These are phyloP conservation scores for Asterophora parasitica DNA, from an alignment of 768 basidiomycete genomes.

Conservation along the genomic window DNA sequence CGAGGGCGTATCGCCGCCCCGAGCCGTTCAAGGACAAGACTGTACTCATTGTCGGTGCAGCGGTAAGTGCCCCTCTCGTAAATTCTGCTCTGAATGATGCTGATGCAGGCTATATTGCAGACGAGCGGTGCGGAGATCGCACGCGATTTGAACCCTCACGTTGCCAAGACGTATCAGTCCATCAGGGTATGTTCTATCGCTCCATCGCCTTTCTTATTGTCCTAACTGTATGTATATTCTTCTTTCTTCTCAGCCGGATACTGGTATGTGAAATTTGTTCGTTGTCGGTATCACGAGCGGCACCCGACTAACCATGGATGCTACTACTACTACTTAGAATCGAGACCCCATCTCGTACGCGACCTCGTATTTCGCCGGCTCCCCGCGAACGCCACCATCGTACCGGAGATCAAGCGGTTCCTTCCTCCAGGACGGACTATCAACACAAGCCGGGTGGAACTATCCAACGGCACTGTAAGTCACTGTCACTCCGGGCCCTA, in stretches of 20 bases:
- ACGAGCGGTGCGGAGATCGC: conserved; percentile 34
- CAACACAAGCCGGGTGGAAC: conserved; percentile 25
- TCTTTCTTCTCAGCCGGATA: conserved; percentile 2
- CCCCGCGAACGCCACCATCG: conserved; percentile 30
- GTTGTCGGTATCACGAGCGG: background rate
- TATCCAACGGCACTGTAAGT: conserved; percentile 34
- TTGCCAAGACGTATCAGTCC: conserved; percentile 8
- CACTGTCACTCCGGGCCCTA: no score
- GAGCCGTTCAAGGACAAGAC: conserved; percentile 31
- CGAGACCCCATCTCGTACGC: background rate
- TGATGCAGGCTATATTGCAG: no score
- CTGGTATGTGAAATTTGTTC: background rate
- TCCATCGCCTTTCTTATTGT: background rate
- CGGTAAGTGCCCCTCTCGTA: conserved; percentile 26
- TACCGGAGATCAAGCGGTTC: conserved; percentile 37
- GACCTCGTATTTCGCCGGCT: conserved; percentile 19
- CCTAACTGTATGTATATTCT: background rate
- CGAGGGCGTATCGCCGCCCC: conserved; percentile 38
- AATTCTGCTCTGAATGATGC: no score
- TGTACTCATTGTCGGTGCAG: conserved; percentile 39
- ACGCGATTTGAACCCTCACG: conserved; percentile 27
- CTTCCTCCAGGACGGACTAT: conserved; percentile 19
- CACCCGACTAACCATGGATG: background rate
- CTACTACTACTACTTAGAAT: no score
- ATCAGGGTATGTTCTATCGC: background rate